Percentiles rank a stretch among this genome's conserved stretches.
Evolutionary conservation across 208 protist genomes (phyloP).

Genomic region (Vickermania spadyakhi): DNA sequence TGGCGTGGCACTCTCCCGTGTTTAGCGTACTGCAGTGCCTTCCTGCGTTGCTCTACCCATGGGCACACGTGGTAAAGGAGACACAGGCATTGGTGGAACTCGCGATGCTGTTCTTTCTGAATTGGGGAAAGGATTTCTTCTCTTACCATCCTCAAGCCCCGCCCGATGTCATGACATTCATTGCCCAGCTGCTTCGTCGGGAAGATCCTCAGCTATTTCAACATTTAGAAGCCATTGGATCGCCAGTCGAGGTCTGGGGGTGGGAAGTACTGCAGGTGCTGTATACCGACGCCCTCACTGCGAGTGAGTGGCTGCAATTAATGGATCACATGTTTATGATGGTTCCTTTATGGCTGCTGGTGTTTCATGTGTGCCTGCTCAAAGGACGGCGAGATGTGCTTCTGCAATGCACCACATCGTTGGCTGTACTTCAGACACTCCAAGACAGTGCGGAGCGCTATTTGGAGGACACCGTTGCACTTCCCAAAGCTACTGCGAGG

Average conservation of each 20-base stretch:
- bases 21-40: slow-evolving; percentile 66
- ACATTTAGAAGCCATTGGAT: slow-evolving; percentile 43
- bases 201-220: slow-evolving; percentile 33
- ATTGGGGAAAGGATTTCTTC: slow-evolving; percentile 80
- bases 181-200: slow-evolving; percentile 32
- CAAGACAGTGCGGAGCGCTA: slow-evolving; percentile 11
- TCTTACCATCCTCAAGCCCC: slow-evolving; percentile 66
- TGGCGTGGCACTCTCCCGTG: slow-evolving; percentile 56
- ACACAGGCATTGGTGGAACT: slow-evolving; percentile 63
- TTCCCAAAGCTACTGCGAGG: neutral
- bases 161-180: slow-evolving; percentile 27
- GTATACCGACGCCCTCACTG: slow-evolving; percentile 65
- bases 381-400: slow-evolving; percentile 25
- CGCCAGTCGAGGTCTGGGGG: slow-evolving; percentile 52
- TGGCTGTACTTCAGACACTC: slow-evolving; percentile 37
- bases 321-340: slow-evolving; percentile 82
- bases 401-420: slow-evolving; percentile 16
- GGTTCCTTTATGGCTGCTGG: slow-evolving; percentile 70
- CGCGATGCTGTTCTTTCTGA: slow-evolving; percentile 54
- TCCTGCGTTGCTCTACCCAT: slow-evolving; percentile 69
- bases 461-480: neutral
- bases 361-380: slow-evolving; percentile 54
- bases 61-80: slow-evolving; percentile 45
- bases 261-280: slow-evolving; percentile 55
- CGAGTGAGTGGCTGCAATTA: slow-evolving; percentile 78